These are phyloP conservation scores for Cryphonectria japonica DNA, from an alignment of 2,329 filamentous ascomycete genomes.

Conservation along the genomic window DNA sequence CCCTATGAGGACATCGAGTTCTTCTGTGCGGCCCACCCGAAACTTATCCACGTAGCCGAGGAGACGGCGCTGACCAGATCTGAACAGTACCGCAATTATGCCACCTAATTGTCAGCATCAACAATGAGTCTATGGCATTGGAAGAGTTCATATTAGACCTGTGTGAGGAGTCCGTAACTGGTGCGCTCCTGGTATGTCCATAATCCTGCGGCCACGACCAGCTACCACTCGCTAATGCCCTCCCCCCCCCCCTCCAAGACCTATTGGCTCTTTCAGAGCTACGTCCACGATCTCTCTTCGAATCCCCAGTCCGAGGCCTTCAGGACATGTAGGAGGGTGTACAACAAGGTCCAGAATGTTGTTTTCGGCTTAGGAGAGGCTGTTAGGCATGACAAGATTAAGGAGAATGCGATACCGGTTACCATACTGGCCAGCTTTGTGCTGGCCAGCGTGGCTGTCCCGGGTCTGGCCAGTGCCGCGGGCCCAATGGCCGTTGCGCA, in stretches of 20 bases:
- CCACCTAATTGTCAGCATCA: slow-evolving; percentile 83
- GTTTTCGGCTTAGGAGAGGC: slow-evolving; percentile 78
- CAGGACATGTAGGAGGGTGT: slow-evolving; percentile 80
- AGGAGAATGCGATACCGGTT: slow-evolving; percentile 79
- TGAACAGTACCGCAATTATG: slow-evolving; percentile 72
- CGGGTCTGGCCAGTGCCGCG: slow-evolving; percentile 75
- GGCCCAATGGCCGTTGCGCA: slow-evolving; percentile 82
- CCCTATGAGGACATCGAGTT: slow-evolving; percentile 92
- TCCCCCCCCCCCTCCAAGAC: slow-evolving; percentile 59
- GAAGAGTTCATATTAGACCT: slow-evolving; percentile 86
- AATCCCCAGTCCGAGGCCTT: slow-evolving; percentile 78
- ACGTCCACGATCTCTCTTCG: slow-evolving; percentile 77
- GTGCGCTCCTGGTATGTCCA: slow-evolving; percentile 72
- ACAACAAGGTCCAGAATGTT: slow-evolving; percentile 87
- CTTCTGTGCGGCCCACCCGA: slow-evolving; percentile 54
- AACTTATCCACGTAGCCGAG: background rate
- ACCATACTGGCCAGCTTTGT: slow-evolving; percentile 82
- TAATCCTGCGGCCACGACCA: background rate
- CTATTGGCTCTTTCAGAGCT: slow-evolving; percentile 89
- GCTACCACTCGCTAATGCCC: slow-evolving; percentile 12
- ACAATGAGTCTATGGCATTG: slow-evolving; percentile 90
- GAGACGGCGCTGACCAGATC: background rate
- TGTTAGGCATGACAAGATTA: slow-evolving; percentile 73
- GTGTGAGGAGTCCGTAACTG: slow-evolving; percentile 86
- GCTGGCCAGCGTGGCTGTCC: slow-evolving; percentile 74